A percentile compares a stretch with the other conserved stretches of the same genome.
Evolutionary conservation across 257 asterid species (phyloP).

Genomic region (Nicotiana paniculata): DNA sequence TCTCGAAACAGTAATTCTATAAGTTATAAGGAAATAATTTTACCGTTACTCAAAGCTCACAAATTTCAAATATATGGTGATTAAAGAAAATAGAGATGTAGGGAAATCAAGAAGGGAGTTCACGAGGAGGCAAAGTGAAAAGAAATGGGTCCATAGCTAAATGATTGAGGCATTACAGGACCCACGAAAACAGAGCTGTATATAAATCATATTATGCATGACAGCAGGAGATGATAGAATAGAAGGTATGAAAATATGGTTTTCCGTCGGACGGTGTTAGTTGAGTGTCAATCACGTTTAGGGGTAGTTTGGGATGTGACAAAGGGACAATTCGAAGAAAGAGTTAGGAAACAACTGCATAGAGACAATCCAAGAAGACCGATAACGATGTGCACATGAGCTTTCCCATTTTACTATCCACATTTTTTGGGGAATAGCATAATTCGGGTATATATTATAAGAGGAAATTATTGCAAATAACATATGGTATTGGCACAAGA

Average conservation of each 20-base stretch:
- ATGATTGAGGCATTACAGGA: constrained; percentile 12
- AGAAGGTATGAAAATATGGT: not conserved
- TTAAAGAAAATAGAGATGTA: no score
- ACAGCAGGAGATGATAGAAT: not conserved
- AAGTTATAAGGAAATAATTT: no score
- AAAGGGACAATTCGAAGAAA: not conserved
- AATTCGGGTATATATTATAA: not conserved
- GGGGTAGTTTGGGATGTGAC: no score
- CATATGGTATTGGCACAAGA: not conserved
- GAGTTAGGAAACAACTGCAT: constrained; percentile 13
- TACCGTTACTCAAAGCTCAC: no score
- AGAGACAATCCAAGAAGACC: constrained; percentile 18
- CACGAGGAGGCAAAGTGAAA: constrained; percentile 26
- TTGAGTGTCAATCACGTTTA: not conserved
- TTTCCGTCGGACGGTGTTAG: no score
- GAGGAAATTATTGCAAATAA: not conserved
- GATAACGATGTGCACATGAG: constrained; percentile 34
- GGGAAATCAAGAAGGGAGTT: not conserved
- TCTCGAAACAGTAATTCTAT: no score
- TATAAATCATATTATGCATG: not conserved
- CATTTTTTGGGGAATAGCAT: not conserved
- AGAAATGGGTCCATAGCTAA: constrained; percentile 4
- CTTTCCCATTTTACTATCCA: not conserved
- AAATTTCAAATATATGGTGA: not conserved
- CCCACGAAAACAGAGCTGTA: constrained; percentile 3